A percentile compares a stretch with the other conserved stretches of the same genome.
phyloP scores from a whole-genome alignment of 768 basidiomycete genomes.

The Phanerochaete sordida region DNA sequence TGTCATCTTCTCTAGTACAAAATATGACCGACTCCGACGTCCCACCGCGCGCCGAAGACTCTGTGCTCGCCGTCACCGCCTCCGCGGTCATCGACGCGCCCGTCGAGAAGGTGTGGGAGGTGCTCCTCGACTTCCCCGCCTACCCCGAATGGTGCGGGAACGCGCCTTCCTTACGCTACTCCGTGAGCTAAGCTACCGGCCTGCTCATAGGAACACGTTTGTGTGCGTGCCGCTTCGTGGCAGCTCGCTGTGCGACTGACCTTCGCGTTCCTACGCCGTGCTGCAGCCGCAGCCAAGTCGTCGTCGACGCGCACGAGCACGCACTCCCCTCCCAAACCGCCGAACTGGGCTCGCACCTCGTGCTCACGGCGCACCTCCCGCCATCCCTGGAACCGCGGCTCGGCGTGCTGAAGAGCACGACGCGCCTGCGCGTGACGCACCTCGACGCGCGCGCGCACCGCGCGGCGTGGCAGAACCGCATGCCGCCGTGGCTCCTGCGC shows the following conservation, averaged over 20 bases:
- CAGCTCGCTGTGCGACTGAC: too few species aligned
- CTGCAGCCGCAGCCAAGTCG: conserved; percentile 45
- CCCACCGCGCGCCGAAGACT: conserved; percentile 16
- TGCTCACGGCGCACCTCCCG: conserved; percentile 57
- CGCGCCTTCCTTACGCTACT: background rate
- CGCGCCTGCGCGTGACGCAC: conserved; percentile 40
- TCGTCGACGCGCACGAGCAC: conserved; percentile 36
- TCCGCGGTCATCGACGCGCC: conserved; percentile 60
- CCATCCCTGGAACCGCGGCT: conserved; percentile 49
- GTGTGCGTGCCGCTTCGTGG: conserved; percentile 38
- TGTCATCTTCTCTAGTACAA: too few species aligned
- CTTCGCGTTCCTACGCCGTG: background rate
- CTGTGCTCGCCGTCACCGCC: conserved; percentile 45
- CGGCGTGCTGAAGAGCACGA: conserved; percentile 32
- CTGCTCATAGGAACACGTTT: conserved; percentile 62
- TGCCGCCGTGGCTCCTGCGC: conserved; percentile 45
- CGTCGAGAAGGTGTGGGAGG: conserved; percentile 55
- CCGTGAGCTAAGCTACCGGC: background rate
- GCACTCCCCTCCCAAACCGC: conserved; percentile 47
- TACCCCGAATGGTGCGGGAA: conserved; percentile 58
- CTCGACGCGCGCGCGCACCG: conserved; percentile 53
- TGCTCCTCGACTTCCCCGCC: conserved; percentile 55
- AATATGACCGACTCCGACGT: conserved; percentile 1
- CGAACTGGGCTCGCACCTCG: conserved; percentile 42
- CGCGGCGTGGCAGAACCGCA: conserved; percentile 50